A percentile compares a stretch with the other conserved stretches of the same genome.
These are phyloP conservation scores for Cephalotrichum gorgonifer DNA, from an alignment of 2,329 filamentous ascomycete genomes.

Conservation along the genomic window DNA sequence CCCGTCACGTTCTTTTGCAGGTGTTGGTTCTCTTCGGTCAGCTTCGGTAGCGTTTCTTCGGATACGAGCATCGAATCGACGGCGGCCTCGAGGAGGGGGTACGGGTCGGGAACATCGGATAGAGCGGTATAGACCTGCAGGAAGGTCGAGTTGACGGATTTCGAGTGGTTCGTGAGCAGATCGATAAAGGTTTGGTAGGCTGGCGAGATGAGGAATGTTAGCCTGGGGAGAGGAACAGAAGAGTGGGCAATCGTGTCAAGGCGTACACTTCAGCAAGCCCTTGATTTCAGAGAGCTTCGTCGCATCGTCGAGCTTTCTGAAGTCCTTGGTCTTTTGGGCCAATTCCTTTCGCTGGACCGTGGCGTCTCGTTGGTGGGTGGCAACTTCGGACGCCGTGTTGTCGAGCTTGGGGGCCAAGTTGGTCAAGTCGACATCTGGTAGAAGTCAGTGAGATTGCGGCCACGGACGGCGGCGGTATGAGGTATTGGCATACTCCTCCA, in stretches of 20 bases:
- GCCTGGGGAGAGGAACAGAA: neutral
- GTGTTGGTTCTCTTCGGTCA: conserved; percentile 80
- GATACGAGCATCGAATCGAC: conserved; percentile 78
- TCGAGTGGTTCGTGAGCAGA: conserved; percentile 89
- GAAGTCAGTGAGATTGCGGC: neutral
- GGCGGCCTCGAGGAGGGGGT: conserved; percentile 89
- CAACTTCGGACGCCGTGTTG: conserved; percentile 88
- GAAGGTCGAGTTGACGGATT: conserved; percentile 86
- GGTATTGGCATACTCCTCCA: conserved; percentile 67
- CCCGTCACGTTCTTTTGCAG: conserved; percentile 69
- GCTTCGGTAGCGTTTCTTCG: conserved; percentile 82
- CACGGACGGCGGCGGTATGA: neutral
- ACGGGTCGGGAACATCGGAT: conserved; percentile 93
- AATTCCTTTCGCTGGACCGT: conserved; percentile 92
- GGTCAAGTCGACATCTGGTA: conserved; percentile 73
- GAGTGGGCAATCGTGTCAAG: neutral
- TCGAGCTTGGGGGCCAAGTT: conserved; percentile 78
- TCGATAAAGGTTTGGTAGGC: conserved; percentile 98
- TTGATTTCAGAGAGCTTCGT: conserved; percentile 85
- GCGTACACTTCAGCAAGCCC: conserved; percentile 68
- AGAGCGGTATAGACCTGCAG: conserved; percentile 86
- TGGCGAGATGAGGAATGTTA: conserved; percentile 21
- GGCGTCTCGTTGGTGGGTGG: conserved; percentile 87
- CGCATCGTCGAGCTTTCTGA: conserved; percentile 83
- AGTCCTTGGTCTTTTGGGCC: conserved; percentile 98